A percentile compares a stretch with the other conserved stretches of the same genome.
phyloP scores from a whole-genome alignment of 306 rosid species.

The Coriaria nepalensis region DNA sequence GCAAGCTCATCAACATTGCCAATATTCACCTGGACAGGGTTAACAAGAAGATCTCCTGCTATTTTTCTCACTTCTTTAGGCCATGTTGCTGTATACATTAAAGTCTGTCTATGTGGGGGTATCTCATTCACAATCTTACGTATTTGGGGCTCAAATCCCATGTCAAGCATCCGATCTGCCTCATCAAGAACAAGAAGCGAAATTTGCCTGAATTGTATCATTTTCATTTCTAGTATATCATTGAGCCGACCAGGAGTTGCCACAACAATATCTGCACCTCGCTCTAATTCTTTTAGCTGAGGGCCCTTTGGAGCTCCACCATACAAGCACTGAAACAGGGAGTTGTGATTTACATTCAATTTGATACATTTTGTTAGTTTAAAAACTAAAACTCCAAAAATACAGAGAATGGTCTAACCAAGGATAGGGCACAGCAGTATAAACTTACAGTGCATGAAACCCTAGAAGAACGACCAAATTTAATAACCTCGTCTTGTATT shows the following conservation, averaged over 20 bases:
- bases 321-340: slow-evolving; percentile 71
- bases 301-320: slow-evolving; percentile 93
- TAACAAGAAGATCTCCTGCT: slow-evolving; percentile 85
- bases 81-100: slow-evolving; percentile 99
- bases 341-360: slow-evolving; percentile 10
- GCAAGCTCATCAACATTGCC: slow-evolving; percentile 92
- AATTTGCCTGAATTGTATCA: slow-evolving; percentile 72
- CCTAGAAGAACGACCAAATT: slow-evolving; percentile 80
- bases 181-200: slow-evolving; percentile 98
- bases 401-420: slow-evolving; percentile 3
- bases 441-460: slow-evolving; percentile 84
- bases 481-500: slow-evolving; percentile 79
- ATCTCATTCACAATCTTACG: slow-evolving; percentile 94
- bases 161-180: slow-evolving; percentile 99
- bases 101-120: slow-evolving; percentile 91
- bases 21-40: slow-evolving; percentile 95
- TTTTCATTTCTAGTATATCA: slow-evolving; percentile 92
- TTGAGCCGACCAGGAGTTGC: slow-evolving; percentile 99
- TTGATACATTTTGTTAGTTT: not conserved
- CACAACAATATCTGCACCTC: slow-evolving; percentile 94
- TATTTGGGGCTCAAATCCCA: slow-evolving; percentile 99
- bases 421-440: not conserved
- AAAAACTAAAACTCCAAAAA: slow-evolving; percentile 6
- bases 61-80: slow-evolving; percentile 98
- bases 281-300: slow-evolving; percentile 85